phyloP scores from a whole-genome alignment of 148 eudicot species.

The Persicaria tinctoria region DNA sequence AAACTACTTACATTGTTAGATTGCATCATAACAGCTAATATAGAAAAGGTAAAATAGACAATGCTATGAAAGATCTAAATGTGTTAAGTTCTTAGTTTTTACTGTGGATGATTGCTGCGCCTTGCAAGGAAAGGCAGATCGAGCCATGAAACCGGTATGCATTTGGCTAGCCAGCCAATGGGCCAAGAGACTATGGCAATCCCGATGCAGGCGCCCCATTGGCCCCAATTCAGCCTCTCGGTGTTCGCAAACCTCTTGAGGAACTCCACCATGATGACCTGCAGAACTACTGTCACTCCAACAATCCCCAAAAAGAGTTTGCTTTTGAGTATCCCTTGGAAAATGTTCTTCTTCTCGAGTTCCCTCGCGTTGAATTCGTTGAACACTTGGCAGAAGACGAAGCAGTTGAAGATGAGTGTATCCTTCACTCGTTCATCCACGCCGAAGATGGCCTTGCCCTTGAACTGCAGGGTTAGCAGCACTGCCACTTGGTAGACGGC shows the following conservation, averaged over 20 bases:
- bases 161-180: conserved; percentile 26
- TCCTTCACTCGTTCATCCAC: conserved; percentile 21
- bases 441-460: conserved; percentile 18
- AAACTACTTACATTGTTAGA: too few relatives aligned
- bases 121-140: too few relatives aligned
- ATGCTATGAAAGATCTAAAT: too few relatives aligned
- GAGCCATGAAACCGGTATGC: conserved; percentile 20
- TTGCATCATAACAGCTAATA: too few relatives aligned
- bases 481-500: conserved; percentile 21
- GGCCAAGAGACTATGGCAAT: conserved; percentile 24
- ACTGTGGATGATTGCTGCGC: too few relatives aligned
- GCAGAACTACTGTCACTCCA: conserved; percentile 19
- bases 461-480: conserved; percentile 22
- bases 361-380: conserved; percentile 29
- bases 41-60: too few relatives aligned
- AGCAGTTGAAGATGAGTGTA: conserved; percentile 22
- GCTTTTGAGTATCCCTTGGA: conserved; percentile 20
- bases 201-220: conserved; percentile 26
- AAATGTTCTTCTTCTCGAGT: conserved; percentile 27
- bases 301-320: conserved; percentile 25
- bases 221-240: conserved; percentile 27
- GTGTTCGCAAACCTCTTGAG: conserved; percentile 27
- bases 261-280: conserved; percentile 31
- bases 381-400: conserved; percentile 26
- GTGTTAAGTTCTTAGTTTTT: too few relatives aligned